Evolutionary conservation across 2,329 filamentous ascomycete species (phyloP), one percentile per base, ranked within the genome.

Genomic region (Stemphylium beticola): DNA sequence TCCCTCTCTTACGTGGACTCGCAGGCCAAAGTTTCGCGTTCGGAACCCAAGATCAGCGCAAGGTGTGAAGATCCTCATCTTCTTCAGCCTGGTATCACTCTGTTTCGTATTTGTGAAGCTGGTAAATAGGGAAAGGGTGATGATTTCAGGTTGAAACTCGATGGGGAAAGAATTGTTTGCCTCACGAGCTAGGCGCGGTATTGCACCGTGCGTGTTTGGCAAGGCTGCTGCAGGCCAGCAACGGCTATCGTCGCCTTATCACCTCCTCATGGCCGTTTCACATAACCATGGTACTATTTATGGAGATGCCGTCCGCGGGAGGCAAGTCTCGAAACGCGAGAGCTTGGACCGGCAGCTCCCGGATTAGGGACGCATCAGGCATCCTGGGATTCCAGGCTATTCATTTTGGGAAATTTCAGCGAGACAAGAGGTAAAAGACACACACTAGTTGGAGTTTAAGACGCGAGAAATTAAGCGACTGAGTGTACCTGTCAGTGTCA

Each of bases 271-370:
- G 26, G 7, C 26, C 26, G 26, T 29, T 29, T 11, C 10, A 39
- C 18, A 39, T 39, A 39, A 11, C 29, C 38, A 49, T 36, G 47
- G 38, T 49, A 49, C 47, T 49, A 49, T 49, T 29, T 20, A 49
- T 49, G 47, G 47, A 43, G 38, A 49, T 42, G 29, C 29, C 34
- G 47, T 22, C 38, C 47, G 38, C 38, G 40, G 20, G 15, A 15
- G 15, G 40, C n/a, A 36, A 14, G 47, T 49, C 47, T 49, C 26
- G 20, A 44, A 29, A 34, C 11, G 33, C 36, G 39, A 39, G 31
- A 24, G 31, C 47, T 42, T 49, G 47, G 38, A 26, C 20, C 38
- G 12, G n/a, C 15, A 18, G 15, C 37, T 43, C 42, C 20, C 38
- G 47, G 29, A 38, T n/a, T 42, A 17, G 18, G n/a, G 29, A 29